phyloP scores from a whole-genome alignment of 371 early-diverging fungal genomes.

The Apophysomyces elegans region DNA sequence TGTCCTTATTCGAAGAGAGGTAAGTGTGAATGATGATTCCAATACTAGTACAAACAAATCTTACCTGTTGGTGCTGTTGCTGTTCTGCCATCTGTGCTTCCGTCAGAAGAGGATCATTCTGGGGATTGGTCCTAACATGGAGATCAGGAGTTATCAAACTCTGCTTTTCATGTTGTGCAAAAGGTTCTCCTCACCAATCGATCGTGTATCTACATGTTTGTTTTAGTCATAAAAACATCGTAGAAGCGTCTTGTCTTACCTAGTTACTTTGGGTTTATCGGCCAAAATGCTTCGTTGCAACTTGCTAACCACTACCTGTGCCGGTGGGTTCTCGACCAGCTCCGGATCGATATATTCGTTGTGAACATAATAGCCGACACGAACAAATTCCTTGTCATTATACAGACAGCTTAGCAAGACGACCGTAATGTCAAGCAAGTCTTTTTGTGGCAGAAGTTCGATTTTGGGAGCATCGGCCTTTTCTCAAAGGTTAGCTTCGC shows the following conservation, averaged over 20 bases:
- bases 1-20: background rate
- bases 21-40: background rate
- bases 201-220: constrained; percentile 41
- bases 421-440: constrained; percentile 89
- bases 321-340: constrained; percentile 44
- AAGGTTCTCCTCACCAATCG: constrained; percentile 34
- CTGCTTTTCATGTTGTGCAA: background rate
- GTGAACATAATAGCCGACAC: constrained; percentile 96
- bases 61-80: constrained; percentile 3
- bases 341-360: constrained; percentile 84
- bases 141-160: background rate
- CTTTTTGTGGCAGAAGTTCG: constrained; percentile 73
- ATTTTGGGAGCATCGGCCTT: constrained; percentile 78
- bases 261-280: constrained; percentile 93
- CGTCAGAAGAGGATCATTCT: constrained; percentile 26
- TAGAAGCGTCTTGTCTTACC: constrained; percentile 40
- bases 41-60: background rate
- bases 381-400: constrained; percentile 88
- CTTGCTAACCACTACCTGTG: constrained; percentile 65
- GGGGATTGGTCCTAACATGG: constrained; percentile 25
- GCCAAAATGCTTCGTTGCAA: constrained; percentile 86
- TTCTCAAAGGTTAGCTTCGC: background rate
- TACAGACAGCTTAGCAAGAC: constrained; percentile 91
- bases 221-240: background rate
- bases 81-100: constrained; percentile 10